Evolutionary conservation across 2,329 filamentous ascomycete genomes (phyloP), one percentile per base, ranked within the genome.

Genomic region (Colletotrichum sp.): DNA sequence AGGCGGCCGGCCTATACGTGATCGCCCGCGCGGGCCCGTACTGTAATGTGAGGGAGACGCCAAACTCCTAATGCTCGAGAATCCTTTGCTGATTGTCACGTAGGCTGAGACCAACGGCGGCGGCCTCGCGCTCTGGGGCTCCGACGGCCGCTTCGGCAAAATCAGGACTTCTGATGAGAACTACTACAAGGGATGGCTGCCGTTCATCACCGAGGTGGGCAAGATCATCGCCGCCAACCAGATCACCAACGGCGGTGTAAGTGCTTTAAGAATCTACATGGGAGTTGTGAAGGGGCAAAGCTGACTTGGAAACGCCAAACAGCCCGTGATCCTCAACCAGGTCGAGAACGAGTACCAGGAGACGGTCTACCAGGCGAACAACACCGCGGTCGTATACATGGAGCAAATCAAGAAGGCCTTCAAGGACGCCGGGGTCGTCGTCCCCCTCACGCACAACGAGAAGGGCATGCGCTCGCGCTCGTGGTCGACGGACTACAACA

Each of bases 261-360:
- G 63, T 68, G 16, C 34, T 64, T 32, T 8, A 6, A 63, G 9
- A 16, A 28, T 32, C 16, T 8, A 9, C 5, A 18, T n/a, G 36
- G 28, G 6, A 24, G 60, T 36, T 12, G 9, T 8, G 3, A 30
- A 6, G 30, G 18, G 4, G n/a, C 86, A 85, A 85, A 3, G 83
- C 82, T 36, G 90, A 91, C 63, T 85, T 89, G 75, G 89, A 68
- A 18, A 90, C 88, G 0, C 86, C 88, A 12, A 87, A 87, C 5
- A 89, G 89, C 95, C 95, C 0, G 89, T 97, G 8, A 95, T 98
- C 76, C 85, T 96, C 2, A 89, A 94, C 62, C 95, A 98, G 82
- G 93, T 94, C 0, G 95, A 98, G 82, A 98, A 97, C 78, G 95
- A 97, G 82, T 96, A 96, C 81, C 86, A 89, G 0, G 85, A 90